Conservation (phyloP, 352 stramenopile genomes). For the Saprolegnia parasitica region DNA sequence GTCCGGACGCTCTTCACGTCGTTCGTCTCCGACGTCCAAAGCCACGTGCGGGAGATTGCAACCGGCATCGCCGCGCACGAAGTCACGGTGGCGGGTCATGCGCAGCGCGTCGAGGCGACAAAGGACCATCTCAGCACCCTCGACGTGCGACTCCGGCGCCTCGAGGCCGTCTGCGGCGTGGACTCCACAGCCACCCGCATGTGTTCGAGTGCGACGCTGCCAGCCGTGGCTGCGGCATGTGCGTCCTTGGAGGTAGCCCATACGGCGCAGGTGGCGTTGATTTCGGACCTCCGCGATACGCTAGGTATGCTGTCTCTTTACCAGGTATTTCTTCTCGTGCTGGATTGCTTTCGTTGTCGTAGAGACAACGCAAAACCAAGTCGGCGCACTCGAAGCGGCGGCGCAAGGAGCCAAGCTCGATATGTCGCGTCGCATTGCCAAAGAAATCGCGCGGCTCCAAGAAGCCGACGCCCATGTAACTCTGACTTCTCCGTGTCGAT, state of each 20-base stretch:
- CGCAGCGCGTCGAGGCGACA: not conserved
- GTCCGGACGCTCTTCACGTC: not conserved
- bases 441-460: not conserved
- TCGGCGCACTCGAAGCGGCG: constrained; percentile 1
- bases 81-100: not conserved
- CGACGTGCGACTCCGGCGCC: not conserved
- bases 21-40: not conserved
- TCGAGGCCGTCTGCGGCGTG: not conserved
- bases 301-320: too few relatives aligned
- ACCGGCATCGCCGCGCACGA: not conserved
- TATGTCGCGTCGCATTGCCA: not conserved
- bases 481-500: not conserved
- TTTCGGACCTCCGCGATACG: too few relatives aligned
- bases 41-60: not conserved
- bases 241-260: too few relatives aligned
- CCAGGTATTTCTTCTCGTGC: too few relatives aligned
- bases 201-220: too few relatives aligned
- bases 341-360: too few relatives aligned
- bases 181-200: not conserved
- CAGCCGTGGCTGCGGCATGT: too few relatives aligned
- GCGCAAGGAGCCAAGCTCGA: not conserved
- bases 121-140: not conserved
- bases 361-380: constrained; percentile 4
- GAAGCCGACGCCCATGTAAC: constrained; percentile 7
- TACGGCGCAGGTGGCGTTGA: too few relatives aligned